Evolutionary conservation across 768 basidiomycete genomes (phyloP).

Genomic region (Hypholoma sublateritium): DNA sequence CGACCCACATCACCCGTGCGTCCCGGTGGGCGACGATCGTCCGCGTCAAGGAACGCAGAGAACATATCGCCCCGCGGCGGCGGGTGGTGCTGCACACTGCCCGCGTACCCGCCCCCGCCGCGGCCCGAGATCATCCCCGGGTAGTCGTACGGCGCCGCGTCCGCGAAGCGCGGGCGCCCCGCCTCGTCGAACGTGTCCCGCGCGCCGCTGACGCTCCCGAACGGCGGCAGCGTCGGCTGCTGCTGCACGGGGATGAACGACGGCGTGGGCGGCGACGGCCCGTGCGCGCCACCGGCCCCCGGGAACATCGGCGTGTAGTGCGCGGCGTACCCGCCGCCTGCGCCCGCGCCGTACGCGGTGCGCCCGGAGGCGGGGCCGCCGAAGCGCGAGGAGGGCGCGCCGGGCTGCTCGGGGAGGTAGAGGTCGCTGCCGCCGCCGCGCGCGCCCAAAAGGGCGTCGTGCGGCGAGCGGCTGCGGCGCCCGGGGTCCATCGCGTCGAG

Average conservation of each 20-base stretch:
- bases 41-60: constrained; percentile 29
- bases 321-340: not conserved
- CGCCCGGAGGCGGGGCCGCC: not conserved
- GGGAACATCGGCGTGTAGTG: constrained; percentile 19
- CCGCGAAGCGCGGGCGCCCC: not conserved
- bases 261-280: constrained; percentile 9
- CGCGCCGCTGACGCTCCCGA: not conserved
- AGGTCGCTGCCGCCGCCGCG: constrained; percentile 9
- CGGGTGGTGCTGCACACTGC: not conserved
- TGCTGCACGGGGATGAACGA: constrained; percentile 12
- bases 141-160: not conserved
- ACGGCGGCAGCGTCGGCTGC: not conserved
- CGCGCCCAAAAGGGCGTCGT: constrained; percentile 5
- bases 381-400: not conserved
- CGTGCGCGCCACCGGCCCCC: not conserved
- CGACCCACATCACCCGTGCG: not conserved
- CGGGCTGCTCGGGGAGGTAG: constrained; percentile 9
- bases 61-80: constrained; percentile 21
- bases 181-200: not conserved
- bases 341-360: not conserved
- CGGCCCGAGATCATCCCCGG: not conserved
- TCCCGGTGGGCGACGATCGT: constrained; percentile 16
- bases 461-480: constrained; percentile 11
- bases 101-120: not conserved
- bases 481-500: constrained; percentile 15